Percentiles rank a stretch among this genome's conserved stretches.
Evolutionary conservation across 2,329 filamentous ascomycete genomes (phyloP).

Genomic region (Cercospora sp.): DNA sequence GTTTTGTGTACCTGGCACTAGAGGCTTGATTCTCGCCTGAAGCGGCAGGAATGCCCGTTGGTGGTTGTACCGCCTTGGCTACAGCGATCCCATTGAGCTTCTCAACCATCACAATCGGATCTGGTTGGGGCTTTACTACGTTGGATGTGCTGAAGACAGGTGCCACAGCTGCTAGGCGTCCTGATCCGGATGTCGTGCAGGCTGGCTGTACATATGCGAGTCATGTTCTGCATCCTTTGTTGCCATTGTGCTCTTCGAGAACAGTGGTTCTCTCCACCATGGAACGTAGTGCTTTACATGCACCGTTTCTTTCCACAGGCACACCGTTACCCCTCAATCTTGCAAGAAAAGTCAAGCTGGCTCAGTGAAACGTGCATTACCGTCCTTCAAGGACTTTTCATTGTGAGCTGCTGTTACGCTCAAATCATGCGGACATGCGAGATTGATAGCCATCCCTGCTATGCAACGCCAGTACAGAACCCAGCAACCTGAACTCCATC

Average conservation of each 20-base stretch:
- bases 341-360: neutral
- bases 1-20: constrained; percentile 6
- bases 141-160: neutral
- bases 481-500: neutral
- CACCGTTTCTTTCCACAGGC: neutral
- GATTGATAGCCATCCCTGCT: neutral
- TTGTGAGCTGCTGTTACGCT: constrained; percentile 9
- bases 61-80: neutral
- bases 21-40: constrained; percentile 4
- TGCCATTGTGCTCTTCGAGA: neutral
- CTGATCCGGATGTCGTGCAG: neutral
- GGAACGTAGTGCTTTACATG: neutral
- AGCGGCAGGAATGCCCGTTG: neutral
- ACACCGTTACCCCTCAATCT: neutral
- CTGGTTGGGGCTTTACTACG: neutral
- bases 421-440: neutral
- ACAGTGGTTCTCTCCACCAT: neutral
- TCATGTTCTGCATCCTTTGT: neutral
- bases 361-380: neutral
- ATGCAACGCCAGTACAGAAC: neutral
- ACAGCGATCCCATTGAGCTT: neutral
- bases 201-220: neutral
- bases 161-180: neutral
- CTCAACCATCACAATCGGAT: neutral
- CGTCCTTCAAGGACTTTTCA: neutral